Base-by-base conservation (phyloP, 225 moss, liverwort and hornwort species). In the Bryum argenteum region DNA sequence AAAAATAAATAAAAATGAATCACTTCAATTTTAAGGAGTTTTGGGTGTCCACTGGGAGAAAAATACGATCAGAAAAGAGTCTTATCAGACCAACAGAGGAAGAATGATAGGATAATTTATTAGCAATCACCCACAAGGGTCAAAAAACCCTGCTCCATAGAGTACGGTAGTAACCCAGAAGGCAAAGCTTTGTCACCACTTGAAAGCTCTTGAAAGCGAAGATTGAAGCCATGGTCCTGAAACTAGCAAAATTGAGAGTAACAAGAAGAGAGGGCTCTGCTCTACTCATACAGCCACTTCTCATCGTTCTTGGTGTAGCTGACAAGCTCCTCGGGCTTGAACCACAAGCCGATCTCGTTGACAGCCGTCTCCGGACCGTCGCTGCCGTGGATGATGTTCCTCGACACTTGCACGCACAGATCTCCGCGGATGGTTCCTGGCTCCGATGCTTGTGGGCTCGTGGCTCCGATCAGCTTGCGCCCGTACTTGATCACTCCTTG, bases 401-500 rank as follows among this genome's bases (percentile, higher is more conserved):
- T 84, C 16, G 87, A 87, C 68, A 87, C 87, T 54, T 87, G 87
- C 19, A 87, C 74, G 21, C 81, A 81, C 11, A 84, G 58, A 60
- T 93, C 91, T 20, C 93, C 93, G 47, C 93, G 82, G 64, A 93
- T 79, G 5, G 93, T 93, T 26, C 93, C 89, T 4, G 93, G 93
- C 69, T 93, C 91, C 2, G 93, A 93, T 1, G 82, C 85, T 61
- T 82, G 77, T 19, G 93, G 93, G 65, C 21, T 79, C 9, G 93
- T 93, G 8, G 89, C 91, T 12, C 93, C 93, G 21, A 93, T 93
- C 47, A 91, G 57, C 85, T 93, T 93, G 21, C 93, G 87, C 43
- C 93, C 93, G 41, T 93, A 93, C 71, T 89, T 86, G 24, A 93
- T 91, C 47, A 91, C 93, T 41, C 93, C 93, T 75, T 84, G 83